Evolutionary conservation across 1,284 basidiomycete species (phyloP).

Genomic region (Omphalotus olearius): DNA sequence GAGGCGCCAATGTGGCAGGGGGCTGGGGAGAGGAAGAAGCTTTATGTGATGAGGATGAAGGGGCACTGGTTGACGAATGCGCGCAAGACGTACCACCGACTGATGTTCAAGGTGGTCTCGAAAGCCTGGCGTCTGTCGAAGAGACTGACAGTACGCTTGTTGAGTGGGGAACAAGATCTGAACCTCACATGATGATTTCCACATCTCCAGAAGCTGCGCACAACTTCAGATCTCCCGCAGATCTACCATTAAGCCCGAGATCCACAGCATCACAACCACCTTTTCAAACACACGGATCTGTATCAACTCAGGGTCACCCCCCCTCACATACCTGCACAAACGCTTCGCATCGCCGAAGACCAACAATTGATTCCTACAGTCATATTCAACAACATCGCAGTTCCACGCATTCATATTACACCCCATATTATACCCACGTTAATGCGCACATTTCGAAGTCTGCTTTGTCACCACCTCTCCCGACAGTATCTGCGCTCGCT

Average conservation of each 20-base stretch:
- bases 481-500: conserved; percentile 33
- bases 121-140: background rate
- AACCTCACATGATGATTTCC: conserved; percentile 24
- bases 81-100: conserved; percentile 3
- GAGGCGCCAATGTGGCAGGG: conserved; percentile 49
- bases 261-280: background rate
- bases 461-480: conserved; percentile 23
- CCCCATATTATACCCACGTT: conserved; percentile 8
- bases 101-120: background rate
- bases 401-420: conserved; percentile 11
- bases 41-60: conserved; percentile 24
- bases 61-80: conserved; percentile 8
- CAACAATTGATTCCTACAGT: conserved; percentile 8
- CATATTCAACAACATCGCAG: conserved; percentile 3
- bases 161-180: conserved; percentile 32
- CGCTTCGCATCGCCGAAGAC: conserved; percentile 9
- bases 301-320: conserved; percentile 1
- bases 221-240: background rate
- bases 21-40: conserved; percentile 39
- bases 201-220: conserved; percentile 6
- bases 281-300: conserved; percentile 15
- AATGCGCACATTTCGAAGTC: conserved; percentile 4
- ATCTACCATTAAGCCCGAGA: conserved; percentile 4
- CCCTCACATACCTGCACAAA: conserved; percentile 9
- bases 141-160: conserved; percentile 16